phyloP scores from a whole-genome alignment of 2,329 filamentous ascomycete genomes.

The Cercospora sp. region DNA sequence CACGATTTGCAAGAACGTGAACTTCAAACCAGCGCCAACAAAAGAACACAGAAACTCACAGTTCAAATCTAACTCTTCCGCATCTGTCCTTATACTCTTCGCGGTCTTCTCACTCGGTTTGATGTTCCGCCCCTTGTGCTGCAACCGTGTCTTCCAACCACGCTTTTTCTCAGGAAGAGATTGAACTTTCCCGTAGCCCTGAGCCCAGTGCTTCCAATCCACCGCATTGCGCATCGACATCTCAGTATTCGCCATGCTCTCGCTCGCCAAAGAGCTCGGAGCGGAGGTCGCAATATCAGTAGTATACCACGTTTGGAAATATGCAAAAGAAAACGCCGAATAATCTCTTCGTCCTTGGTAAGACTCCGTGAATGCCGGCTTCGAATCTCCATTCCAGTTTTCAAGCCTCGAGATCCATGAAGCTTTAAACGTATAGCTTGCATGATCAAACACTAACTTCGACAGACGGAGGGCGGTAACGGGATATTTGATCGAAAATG shows the following conservation, averaged over 20 bases:
- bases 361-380: not conserved
- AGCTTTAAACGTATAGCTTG: not conserved
- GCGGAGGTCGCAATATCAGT: not conserved
- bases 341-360: not conserved
- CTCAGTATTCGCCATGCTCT: not conserved
- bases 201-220: slow-evolving; percentile 4
- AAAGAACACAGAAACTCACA: not conserved
- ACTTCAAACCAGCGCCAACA: not conserved
- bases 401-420: not conserved
- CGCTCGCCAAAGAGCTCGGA: not conserved
- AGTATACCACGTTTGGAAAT: slow-evolving; percentile 7
- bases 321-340: not conserved
- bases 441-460: not conserved
- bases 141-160: not conserved
- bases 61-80: not conserved
- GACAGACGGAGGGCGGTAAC: not conserved
- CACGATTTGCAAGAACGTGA: not conserved
- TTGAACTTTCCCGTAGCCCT: not conserved
- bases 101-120: not conserved
- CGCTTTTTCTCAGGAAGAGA: not conserved
- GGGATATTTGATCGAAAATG: not conserved
- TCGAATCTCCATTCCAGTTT: not conserved
- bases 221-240: not conserved
- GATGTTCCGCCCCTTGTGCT: not conserved
- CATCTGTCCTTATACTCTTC: not conserved